These are phyloP conservation scores for Viola odorata DNA, from an alignment of 345 rosid genomes.

Conservation along the genomic window DNA sequence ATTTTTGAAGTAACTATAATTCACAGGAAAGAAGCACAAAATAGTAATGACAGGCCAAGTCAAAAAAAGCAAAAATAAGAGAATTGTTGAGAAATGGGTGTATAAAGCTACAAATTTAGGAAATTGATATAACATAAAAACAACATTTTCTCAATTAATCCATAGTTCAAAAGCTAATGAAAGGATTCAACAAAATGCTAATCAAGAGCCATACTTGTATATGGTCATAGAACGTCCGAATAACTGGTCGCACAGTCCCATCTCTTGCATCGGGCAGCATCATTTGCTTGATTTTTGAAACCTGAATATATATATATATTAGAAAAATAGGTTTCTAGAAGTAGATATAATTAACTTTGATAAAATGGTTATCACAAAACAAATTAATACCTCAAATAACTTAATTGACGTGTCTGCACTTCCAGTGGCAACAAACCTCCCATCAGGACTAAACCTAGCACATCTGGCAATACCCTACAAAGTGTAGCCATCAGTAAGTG, in stretches of 20 bases:
- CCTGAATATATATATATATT: constrained; percentile 23
- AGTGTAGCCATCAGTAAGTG: constrained; percentile 14
- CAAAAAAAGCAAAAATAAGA: too few species aligned
- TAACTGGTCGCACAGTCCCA: constrained; percentile 61
- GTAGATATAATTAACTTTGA: background rate
- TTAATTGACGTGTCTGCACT: constrained; percentile 84
- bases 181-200: constrained; percentile 3
- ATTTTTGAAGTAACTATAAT: too few species aligned
- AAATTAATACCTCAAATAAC: constrained; percentile 62
- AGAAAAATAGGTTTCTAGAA: background rate
- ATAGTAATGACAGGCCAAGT: too few species aligned
- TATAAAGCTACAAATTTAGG: too few species aligned
- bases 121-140: background rate
- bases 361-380: background rate
- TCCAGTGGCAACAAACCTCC: constrained; percentile 77
- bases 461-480: constrained; percentile 76
- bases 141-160: background rate
- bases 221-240: constrained; percentile 81
- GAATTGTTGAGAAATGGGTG: too few species aligned
- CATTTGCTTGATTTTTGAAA: constrained; percentile 80
- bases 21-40: too few species aligned
- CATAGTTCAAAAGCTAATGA: background rate
- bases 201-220: constrained; percentile 41
- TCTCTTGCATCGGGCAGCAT: constrained; percentile 59
- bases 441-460: constrained; percentile 85